Conservation (phyloP, 225 moss, liverwort and hornwort species). For the Bryum argenteum region DNA sequence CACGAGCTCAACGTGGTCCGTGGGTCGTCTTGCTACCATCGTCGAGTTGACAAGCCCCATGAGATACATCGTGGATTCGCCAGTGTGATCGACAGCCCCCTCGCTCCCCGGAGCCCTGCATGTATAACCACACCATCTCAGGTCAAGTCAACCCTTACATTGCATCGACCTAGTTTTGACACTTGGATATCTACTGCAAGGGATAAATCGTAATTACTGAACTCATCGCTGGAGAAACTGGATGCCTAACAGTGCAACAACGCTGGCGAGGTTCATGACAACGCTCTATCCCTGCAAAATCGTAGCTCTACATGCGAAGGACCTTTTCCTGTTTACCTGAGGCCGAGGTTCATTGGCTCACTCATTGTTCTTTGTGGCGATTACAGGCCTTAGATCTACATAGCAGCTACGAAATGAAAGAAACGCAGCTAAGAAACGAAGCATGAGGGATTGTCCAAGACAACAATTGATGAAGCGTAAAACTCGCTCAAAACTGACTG, state of each 20-base stretch:
- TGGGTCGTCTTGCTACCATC: conserved; percentile 36
- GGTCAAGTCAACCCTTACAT: conserved; percentile 7
- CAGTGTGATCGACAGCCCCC: conserved; percentile 31
- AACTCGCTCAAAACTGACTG: conserved; percentile 28
- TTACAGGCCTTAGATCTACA: conserved; percentile 8
- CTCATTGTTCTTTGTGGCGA: conserved; percentile 1
- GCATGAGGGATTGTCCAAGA: neutral
- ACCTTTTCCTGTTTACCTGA: neutral
- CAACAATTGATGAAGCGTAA: neutral
- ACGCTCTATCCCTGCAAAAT: neutral
- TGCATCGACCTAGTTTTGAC: conserved; percentile 1
- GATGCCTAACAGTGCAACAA: neutral
- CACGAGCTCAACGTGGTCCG: conserved; percentile 56
- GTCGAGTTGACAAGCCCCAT: conserved; percentile 51
- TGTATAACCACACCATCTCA: neutral
- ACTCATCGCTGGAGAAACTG: conserved; percentile 3
- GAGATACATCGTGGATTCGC: conserved; percentile 52
- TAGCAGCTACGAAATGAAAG: neutral
- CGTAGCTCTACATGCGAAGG: neutral
- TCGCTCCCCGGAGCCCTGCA: conserved; percentile 28
- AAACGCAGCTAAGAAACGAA: neutral
- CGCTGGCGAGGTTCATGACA: neutral
- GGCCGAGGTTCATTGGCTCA: conserved; percentile 1
- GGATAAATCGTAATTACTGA: conserved; percentile 2
- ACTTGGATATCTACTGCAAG: neutral